phyloP scores from a whole-genome alignment of 345 rosid genomes.

The Linum trigynum region DNA sequence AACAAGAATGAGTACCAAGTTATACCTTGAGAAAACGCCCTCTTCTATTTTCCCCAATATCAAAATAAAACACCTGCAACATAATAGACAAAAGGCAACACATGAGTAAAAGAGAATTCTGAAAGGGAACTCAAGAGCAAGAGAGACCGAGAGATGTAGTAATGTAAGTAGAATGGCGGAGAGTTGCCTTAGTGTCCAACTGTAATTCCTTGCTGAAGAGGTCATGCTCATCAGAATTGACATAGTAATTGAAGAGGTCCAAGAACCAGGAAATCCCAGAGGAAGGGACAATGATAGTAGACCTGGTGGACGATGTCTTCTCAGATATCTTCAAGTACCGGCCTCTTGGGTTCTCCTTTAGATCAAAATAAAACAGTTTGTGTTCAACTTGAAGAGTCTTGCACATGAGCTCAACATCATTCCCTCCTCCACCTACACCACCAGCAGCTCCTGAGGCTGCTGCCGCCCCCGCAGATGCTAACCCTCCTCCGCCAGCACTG shows the following conservation, averaged over 20 bases:
- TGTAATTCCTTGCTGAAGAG: constrained; percentile 90
- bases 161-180: too few relatives aligned
- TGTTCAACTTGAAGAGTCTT: constrained; percentile 95
- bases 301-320: constrained; percentile 97
- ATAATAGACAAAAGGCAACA: neutral
- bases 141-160: too few relatives aligned
- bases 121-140: neutral
- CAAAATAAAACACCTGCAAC: constrained; percentile 80
- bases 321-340: constrained; percentile 91
- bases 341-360: constrained; percentile 91
- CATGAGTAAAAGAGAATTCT: neutral
- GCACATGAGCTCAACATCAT: constrained; percentile 86
- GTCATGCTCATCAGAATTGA: constrained; percentile 77
- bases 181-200: constrained; percentile 78
- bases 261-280: constrained; percentile 97
- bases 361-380: constrained; percentile 94
- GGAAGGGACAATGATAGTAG: constrained; percentile 95
- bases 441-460: constrained; percentile 24
- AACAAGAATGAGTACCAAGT: neutral
- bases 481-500: neutral
- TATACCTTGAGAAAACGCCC: constrained; percentile 89
- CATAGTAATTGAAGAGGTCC: constrained; percentile 95
- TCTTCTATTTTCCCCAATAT: constrained; percentile 89
- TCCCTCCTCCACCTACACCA: constrained; percentile 31
- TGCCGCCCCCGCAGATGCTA: neutral